Evolutionary conservation across 2,329 filamentous ascomycete genomes (phyloP), one percentile per base, ranked within the genome.

Genomic region (Biscogniauxia sp.): DNA sequence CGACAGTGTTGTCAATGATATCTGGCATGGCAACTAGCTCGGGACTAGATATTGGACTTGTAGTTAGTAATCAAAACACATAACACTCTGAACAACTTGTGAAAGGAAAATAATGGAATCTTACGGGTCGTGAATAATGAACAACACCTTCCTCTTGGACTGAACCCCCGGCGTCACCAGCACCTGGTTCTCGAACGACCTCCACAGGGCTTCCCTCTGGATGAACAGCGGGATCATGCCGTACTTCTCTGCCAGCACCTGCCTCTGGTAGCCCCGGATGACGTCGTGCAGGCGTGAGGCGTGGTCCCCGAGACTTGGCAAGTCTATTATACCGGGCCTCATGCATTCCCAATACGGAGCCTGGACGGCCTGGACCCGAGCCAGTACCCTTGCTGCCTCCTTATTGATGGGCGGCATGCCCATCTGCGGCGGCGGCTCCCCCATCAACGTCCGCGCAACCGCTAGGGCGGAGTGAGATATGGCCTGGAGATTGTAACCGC

Each of bases 391-490:
- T 0, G 80, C 80, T 0, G 86, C 86, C 20, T 85, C 82, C 67
- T 79, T 82, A 72, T 82, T 85, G 64, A 88, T 79, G 59, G 80
- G 81, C 7, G 84, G 80, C 1, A 88, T 74, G 15, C 77, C 73
- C 74, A 88, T 83, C 68, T 81, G 78, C 51, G 84, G 83, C 2
- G 95, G 95, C 11, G 94, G 92, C 70, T 99, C 93, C 20, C 95
- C 93, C 93, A 99, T 98, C 52, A 99, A 81, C 0, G 94, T 97
- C 61, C 88, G 88, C 1, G 92, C 95, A 1, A 99, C 95, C 2
- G 94, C 92, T 4, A 97, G 83, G 1, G 95, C 93, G 4, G 95
- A 98, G 60, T 91, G 88, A 0, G 95, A 96, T 61, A 99, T 99
- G 0, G 95, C 95, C 54, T 87, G 82, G 23, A 99, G 85, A 69